Base-by-base conservation (phyloP, 2,329 filamentous ascomycete species). In the Phoma herbarum region DNA sequence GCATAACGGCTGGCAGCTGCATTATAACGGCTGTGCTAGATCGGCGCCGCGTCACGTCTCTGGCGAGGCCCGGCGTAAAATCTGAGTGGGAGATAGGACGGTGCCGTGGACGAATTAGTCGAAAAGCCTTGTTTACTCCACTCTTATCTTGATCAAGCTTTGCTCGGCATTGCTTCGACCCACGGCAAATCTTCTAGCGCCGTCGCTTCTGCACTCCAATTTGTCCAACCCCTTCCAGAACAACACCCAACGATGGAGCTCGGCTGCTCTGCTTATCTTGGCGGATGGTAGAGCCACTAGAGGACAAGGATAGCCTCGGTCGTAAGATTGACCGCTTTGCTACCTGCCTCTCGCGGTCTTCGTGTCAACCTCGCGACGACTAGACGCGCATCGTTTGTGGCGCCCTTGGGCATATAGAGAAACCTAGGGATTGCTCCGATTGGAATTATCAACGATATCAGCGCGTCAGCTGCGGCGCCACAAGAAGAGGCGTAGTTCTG, bases 71-170 rank as follows among this genome's bases (percentile, higher is more conserved):
- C 43, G 33, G 29, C 37, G 42, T 23, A 52, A 31, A 49, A 39
- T 48, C 25, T 41, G 6, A 31, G 23, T 39, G 39, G 29, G 4
- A 44, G 55, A 58, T 58, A 53, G 55, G 55, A 46, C 59, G 51
- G 35, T 64, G 57, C 61, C 61, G 28, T 56, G 57, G 62, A 33
- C 35, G 59, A 52, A 37, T 42, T 66, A 64, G 61, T 50, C 54
- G 49, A 39, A 59, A 43, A 54, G 54, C 42, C 46, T 51, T 33
- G 41, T 22, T n/a, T 31, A 52, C 52, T 48, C 62, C 61, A 64
- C 59, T 61, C 64, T 65, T 67, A 67, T 65, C 62, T 35, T 11
- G 26, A 35, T 57, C 58, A 65, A 66, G 62, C 60, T 59, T 63
- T 64, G 57, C 58, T 59, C 45, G 55, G 59, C 59, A 59, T 58